Conservation (phyloP, 108 stramenopile species). For the Nitzschia putrida region DNA sequence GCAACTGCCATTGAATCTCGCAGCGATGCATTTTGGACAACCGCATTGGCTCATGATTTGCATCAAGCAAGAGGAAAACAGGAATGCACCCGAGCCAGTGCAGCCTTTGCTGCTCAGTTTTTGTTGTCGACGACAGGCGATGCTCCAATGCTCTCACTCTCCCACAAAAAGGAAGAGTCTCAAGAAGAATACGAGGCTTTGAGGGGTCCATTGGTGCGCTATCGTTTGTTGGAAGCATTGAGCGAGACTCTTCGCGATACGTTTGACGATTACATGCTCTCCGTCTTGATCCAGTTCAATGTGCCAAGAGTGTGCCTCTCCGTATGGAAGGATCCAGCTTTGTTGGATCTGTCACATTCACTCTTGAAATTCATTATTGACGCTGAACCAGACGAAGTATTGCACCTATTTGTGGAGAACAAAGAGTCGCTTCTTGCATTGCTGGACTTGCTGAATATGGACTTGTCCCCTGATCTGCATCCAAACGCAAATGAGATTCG, state of each 20-base stretch:
- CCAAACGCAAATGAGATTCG: constrained; percentile 39
- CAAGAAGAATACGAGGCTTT: constrained; percentile 44
- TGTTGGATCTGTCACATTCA: constrained; percentile 58
- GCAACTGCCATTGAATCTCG: constrained; percentile 46
- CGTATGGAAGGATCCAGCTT: constrained; percentile 57
- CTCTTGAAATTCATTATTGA: constrained; percentile 52
- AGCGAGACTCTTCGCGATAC: constrained; percentile 32
- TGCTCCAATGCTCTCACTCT: constrained; percentile 42
- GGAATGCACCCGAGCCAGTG: constrained; percentile 18
- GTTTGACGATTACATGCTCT: constrained; percentile 42
- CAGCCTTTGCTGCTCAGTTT: constrained; percentile 43
- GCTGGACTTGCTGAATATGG: constrained; percentile 65
- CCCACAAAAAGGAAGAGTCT: constrained; percentile 30
- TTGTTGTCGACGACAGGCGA: constrained; percentile 48
- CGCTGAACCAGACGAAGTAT: constrained; percentile 45
- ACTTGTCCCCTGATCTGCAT: constrained; percentile 25
- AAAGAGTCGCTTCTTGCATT: constrained; percentile 57
- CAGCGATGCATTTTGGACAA: constrained; percentile 55
- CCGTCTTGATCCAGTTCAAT: constrained; percentile 54
- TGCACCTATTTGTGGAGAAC: constrained; percentile 59
- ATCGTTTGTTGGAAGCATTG: constrained; percentile 57
- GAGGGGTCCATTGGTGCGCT: constrained; percentile 52
- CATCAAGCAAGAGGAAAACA: constrained; percentile 2
- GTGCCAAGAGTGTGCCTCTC: constrained; percentile 62
- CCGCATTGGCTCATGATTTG: constrained; percentile 46